Conservation (phyloP, 2,329 filamentous ascomycete genomes). For the Boeremia exigua region DNA sequence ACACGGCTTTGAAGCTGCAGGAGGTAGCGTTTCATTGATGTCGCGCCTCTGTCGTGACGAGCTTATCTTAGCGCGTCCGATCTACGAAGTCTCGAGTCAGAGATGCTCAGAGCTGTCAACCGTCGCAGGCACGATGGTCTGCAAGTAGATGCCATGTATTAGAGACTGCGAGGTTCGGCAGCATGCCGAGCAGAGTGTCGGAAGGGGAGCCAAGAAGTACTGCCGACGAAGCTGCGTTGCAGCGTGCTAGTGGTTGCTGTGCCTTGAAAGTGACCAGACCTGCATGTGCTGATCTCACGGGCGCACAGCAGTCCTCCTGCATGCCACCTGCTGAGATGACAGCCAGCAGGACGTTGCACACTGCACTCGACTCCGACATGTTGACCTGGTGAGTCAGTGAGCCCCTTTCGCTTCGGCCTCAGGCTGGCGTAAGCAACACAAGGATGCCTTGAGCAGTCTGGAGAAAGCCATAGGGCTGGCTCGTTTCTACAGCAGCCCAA, state of each 20-base stretch:
- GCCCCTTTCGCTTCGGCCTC: background rate
- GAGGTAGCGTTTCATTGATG: slow-evolving; percentile 13
- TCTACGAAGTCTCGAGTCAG: background rate
- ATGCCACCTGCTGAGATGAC: background rate
- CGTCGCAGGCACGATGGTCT: background rate
- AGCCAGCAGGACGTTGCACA: background rate
- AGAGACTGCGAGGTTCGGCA: background rate
- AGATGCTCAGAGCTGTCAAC: slow-evolving; percentile 1
- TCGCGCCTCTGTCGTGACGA: slow-evolving; percentile 13
- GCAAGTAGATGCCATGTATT: background rate
- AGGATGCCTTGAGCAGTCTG: slow-evolving; percentile 10
- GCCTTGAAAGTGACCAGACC: slow-evolving; percentile 8
- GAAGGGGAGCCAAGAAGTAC: background rate
- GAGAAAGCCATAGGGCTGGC: slow-evolving; percentile 10
- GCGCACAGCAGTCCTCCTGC: slow-evolving; percentile 9
- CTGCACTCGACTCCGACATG: background rate
- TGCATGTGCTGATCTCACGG: slow-evolving; percentile 15
- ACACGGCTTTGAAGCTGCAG: slow-evolving; percentile 4
- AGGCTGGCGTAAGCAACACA: background rate
- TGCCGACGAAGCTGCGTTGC: background rate
- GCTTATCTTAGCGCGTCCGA: slow-evolving; percentile 15
- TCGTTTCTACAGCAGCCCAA: slow-evolving; percentile 17
- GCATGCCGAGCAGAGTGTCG: background rate
- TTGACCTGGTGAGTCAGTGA: background rate
- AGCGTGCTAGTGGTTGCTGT: background rate